Base-by-base conservation (phyloP, 1,139 yeast species). In the Geotrichum cucujoidarum region DNA sequence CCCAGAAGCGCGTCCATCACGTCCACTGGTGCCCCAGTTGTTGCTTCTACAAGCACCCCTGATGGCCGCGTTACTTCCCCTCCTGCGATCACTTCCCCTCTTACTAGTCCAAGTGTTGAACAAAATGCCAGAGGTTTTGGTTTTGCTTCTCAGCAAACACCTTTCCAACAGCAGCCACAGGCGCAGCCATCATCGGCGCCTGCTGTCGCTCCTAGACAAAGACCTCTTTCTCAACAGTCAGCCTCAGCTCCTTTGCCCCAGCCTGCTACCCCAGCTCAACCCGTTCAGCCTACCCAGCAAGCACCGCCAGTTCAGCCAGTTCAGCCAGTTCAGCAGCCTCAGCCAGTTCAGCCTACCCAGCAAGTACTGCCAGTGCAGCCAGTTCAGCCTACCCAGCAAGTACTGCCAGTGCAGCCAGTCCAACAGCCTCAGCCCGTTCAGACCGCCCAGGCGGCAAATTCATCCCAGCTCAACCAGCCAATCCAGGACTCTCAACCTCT, bases 141-240 rank as follows among this genome's bases (percentile, higher is more conserved):
- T n/a, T 39, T 54, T 42, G 35, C 53, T 43, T 49, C 55, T 25
- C 43, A 45, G 27, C 40, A 31, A 25, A 11, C 37, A 16, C 10
- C 21, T 16, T 27, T 20, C 16, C 38, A 20, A 11, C 11, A 21
- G 16, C 27, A n/a, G n/a, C n/a, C n/a, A n/a, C n/a, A n/a, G n/a
- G n/a, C n/a, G n/a, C n/a, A n/a, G n/a, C n/a, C n/a, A n/a, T n/a
- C n/a, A n/a, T n/a, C n/a, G n/a, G n/a, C n/a, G n/a, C n/a, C n/a
- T n/a, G n/a, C n/a, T n/a, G n/a, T n/a, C n/a, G n/a, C 27, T 6
- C 27, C 27, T 24, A 24, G 10, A 10, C 27, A 24, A 10, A 6
- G 27, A 24, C 27, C 27, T 24, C 6, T 24, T 10, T 24, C 27
- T 24, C 27, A 24, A 24, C 10, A 6, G 10, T 10, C 27, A 6